Evolutionary conservation across 2,329 filamentous ascomycete genomes (phyloP), one percentile per base, ranked within the genome.

Genomic region (Botrytis sinoallii): DNA sequence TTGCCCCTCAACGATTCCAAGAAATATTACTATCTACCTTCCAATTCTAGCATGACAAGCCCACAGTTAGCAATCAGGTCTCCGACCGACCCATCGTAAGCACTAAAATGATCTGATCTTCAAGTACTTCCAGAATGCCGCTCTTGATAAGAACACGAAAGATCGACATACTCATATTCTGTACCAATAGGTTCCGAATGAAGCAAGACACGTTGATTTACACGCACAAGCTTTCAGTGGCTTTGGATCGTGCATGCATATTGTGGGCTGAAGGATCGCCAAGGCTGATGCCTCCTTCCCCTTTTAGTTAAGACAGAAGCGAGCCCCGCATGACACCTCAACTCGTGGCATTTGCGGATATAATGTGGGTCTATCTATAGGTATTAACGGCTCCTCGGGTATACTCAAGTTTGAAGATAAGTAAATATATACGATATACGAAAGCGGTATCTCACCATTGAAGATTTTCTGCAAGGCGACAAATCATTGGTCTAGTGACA

Each of bases 91-190:
- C 38, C 25, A n/a, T 32, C 3, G 35, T 59, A 69, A 55, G 48
- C 66, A 59, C 48, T 69, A 59, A 22, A 7, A 59, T 32, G 5
- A 59, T 59, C 52, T 14, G 25, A 22, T 29, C 38, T 25, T 29
- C 40, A 42, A 10, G 66, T 10, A 59, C n/a, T 16, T n/a, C 9
- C 20, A 32, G 20, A 35, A 57, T 35, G 4, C 6, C 38, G 14
- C 38, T 42, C 29, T 40, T 52, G 65, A 67, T 52, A 67, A 67
- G 44, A 40, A 67, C 32, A 67, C 46, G 65, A 67, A 55, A 29
- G 44, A 52, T 40, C 32, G 40, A 14, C 44, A 32, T 4, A 7
- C 7, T 20, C 29, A 35, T 40, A 35, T 29, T 25, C 42, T 46
- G 29, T 46, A 35, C 42, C 40, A 35, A 65, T 40, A 12, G 40